phyloP scores from a whole-genome alignment of 2,329 filamentous ascomycete species.

The Sporothrix curviconia region DNA sequence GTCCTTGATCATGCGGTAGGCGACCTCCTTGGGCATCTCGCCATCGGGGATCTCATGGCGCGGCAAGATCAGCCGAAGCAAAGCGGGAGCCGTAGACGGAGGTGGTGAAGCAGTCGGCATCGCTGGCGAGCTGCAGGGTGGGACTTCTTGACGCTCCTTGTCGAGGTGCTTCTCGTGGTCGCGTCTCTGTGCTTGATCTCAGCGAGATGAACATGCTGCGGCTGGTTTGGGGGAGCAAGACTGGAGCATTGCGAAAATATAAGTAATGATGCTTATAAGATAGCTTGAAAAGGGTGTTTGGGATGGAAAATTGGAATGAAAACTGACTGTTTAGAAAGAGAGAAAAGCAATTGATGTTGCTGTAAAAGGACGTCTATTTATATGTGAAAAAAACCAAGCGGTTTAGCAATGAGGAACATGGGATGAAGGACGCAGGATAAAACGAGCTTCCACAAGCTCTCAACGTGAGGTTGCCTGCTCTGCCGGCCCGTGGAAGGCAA shows the following conservation, averaged over 20 bases:
- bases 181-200: constrained; percentile 32
- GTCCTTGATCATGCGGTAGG: constrained; percentile 97
- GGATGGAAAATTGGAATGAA: background rate
- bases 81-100: constrained; percentile 86
- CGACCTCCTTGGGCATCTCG: constrained; percentile 86
- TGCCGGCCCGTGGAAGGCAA: no score
- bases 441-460: no score
- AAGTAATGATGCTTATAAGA: no score
- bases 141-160: constrained; percentile 34
- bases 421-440: no score
- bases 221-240: background rate
- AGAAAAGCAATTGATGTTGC: background rate
- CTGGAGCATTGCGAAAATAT: background rate
- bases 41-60: constrained; percentile 74
- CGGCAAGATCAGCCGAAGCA: constrained; percentile 68
- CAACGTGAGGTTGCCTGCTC: no score
- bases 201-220: constrained; percentile 46
- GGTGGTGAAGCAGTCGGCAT: constrained; percentile 58
- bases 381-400: no score
- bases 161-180: constrained; percentile 26
- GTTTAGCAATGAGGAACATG: background rate
- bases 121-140: constrained; percentile 43
- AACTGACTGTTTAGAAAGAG: background rate
- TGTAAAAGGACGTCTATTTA: background rate
- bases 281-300: no score